Evolutionary conservation across 2,329 filamentous ascomycete species (phyloP).

Genomic region (Alternaria sp.): DNA sequence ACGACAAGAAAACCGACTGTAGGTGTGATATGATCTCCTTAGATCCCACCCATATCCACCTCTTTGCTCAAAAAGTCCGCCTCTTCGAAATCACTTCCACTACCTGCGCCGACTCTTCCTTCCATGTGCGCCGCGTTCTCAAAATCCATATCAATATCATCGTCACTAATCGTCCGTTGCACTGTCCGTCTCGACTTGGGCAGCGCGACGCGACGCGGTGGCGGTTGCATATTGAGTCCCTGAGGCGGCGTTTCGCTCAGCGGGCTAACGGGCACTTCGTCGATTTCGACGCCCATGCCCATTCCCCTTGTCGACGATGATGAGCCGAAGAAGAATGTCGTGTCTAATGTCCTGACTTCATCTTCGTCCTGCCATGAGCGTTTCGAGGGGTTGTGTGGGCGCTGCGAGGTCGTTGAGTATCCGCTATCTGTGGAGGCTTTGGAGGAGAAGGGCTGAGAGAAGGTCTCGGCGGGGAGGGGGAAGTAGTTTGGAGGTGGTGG

Average conservation of each 20-base stretch:
- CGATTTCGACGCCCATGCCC: slow-evolving; percentile 24
- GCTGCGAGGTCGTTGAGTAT: slow-evolving; percentile 32
- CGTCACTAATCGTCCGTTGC: slow-evolving; percentile 22
- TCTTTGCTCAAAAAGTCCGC: slow-evolving; percentile 62
- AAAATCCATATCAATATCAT: slow-evolving; percentile 42
- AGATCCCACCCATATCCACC: slow-evolving; percentile 45
- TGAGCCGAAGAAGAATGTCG: slow-evolving; percentile 36
- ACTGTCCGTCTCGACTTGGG: slow-evolving; percentile 32
- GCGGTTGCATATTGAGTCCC: slow-evolving; percentile 25
- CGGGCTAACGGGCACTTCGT: slow-evolving; percentile 46
- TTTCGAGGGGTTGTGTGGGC: slow-evolving; percentile 48
- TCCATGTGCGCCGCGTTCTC: slow-evolving; percentile 38
- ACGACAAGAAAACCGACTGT: not conserved
- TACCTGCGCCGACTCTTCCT: slow-evolving; percentile 44
- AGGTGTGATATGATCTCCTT: not conserved
- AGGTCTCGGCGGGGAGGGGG: slow-evolving; percentile 42
- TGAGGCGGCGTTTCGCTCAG: slow-evolving; percentile 36
- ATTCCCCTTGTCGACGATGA: slow-evolving; percentile 22
- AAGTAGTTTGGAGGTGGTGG: slow-evolving; percentile 32
- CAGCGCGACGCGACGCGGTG: slow-evolving; percentile 38
- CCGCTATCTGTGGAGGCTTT: slow-evolving; percentile 36
- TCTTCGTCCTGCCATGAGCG: slow-evolving; percentile 52
- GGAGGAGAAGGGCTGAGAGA: slow-evolving; percentile 43
- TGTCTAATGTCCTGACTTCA: slow-evolving; percentile 25
- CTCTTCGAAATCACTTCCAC: slow-evolving; percentile 69